Percentiles rank a stretch among this genome's conserved stretches.
Conservation (phyloP, 306 rosid species). For the Lathyrus sativus region DNA sequence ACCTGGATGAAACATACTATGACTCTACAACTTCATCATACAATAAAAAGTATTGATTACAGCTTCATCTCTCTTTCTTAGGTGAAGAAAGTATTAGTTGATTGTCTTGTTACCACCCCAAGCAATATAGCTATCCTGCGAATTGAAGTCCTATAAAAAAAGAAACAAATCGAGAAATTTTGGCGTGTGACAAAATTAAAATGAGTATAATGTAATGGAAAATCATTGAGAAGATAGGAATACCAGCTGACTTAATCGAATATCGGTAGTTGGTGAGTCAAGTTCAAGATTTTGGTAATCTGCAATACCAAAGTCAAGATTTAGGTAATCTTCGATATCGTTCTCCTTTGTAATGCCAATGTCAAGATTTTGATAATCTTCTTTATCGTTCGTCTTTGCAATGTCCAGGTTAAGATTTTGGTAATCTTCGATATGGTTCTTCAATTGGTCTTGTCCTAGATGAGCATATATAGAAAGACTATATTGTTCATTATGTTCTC, state of each 20-base stretch:
- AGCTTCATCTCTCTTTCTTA: neutral
- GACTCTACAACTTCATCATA: slow-evolving; percentile 29
- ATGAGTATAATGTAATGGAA: slow-evolving; percentile 15
- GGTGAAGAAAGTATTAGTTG: slow-evolving; percentile 40
- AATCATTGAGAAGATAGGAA: neutral
- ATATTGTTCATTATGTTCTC: slow-evolving; percentile 38
- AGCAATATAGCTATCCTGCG: slow-evolving; percentile 64
- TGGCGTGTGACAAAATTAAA: neutral
- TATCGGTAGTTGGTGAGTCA: slow-evolving; percentile 61
- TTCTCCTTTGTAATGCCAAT: neutral
- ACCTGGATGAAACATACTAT: slow-evolving; percentile 27
- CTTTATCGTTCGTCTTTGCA: slow-evolving; percentile 59
- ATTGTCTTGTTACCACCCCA: slow-evolving; percentile 52
- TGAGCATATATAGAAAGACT: slow-evolving; percentile 60
- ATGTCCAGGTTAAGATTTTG: slow-evolving; percentile 59
- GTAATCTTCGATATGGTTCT: slow-evolving; percentile 76
- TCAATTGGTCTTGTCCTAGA: slow-evolving; percentile 64
- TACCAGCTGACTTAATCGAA: slow-evolving; percentile 81
- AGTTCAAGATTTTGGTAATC: slow-evolving; percentile 37
- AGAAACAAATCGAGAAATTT: slow-evolving; percentile 1
- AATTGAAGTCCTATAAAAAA: slow-evolving; percentile 56
- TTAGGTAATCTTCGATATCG: neutral
- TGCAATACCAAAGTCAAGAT: neutral
- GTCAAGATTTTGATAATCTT: slow-evolving; percentile 38
- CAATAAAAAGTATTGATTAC: slow-evolving; percentile 25